Evolutionary conservation across 2,329 filamentous ascomycete genomes (phyloP), one percentile per base, ranked within the genome.

Genomic region (Botrytis aclada): DNA sequence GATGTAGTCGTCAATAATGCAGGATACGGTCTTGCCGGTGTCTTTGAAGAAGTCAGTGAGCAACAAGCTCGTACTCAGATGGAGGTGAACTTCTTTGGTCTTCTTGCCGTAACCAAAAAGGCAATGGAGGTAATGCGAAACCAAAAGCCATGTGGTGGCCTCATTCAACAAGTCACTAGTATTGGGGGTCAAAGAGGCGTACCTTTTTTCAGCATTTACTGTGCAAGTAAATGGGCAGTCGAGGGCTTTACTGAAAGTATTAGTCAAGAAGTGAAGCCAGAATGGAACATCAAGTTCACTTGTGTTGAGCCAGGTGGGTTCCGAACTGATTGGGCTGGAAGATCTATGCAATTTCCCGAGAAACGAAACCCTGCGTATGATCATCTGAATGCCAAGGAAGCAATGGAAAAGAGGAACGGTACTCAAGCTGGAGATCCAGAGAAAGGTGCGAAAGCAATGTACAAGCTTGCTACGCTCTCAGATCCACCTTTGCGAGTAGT

Each of bases 1-100:
- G 88, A 90, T 77, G 85, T 89, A 1, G 85, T 90, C 8, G 84
- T 88, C 73, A 90, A 90, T 81, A 90, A 90, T 67, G 88, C 88
- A 5, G 89, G 88, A 3, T 89, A 88, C 73, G 86, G 86, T n/a
- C 80, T 88, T 1, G 78, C 81, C 9, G 86, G 85, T 20, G 83
- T 85, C 1, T 84, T 89, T 65, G 88, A 90, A 76, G 84, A 85
- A 10, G 78, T 86, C 4, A 81, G 81, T 1, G 83, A 88, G 1
- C 78, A 82, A 3, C 83, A 88, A 43, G 84, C 87, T 60, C 82
- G 84, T 2, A 83, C 79, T 3, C 85, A 89, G 76, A 85, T 90
- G 80, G 86, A 90, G 67, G 84, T 87, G 74, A 90, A 90, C 77
- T 86, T 89, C 77, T 88, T 87, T 72, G 88, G 88, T 4, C 80